Percentiles rank a stretch among this genome's conserved stretches.
Evolutionary conservation across 768 basidiomycete species (phyloP).

Genomic region (Russula emetica): DNA sequence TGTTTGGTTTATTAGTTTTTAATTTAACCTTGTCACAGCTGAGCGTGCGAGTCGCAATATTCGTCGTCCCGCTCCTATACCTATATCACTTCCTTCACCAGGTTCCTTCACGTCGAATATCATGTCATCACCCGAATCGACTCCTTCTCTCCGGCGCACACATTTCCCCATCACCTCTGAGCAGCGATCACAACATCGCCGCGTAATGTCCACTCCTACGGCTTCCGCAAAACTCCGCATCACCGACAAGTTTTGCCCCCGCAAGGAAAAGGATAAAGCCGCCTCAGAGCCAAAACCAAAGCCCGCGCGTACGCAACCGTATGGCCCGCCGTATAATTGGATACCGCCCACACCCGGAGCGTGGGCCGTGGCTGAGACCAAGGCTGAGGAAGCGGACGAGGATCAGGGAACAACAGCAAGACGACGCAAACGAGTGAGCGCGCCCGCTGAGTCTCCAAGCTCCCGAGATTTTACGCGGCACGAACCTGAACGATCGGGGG

Average conservation of each 20-base stretch:
- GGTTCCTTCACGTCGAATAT: background rate
- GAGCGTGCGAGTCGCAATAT: background rate
- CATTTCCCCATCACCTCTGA: background rate
- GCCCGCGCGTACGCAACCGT: conserved; percentile 28
- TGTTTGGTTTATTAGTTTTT: background rate
- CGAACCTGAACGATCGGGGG: background rate
- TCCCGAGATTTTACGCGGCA: background rate
- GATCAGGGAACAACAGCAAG: background rate
- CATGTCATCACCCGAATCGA: background rate
- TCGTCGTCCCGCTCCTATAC: conserved; percentile 5
- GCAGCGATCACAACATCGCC: conserved; percentile 1
- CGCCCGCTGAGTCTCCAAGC: background rate
- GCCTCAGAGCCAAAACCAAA: conserved; percentile 12
- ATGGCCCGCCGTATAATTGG: conserved; percentile 27
- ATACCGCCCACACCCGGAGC: conserved; percentile 23
- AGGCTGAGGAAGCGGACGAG: conserved; percentile 1
- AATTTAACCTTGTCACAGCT: conserved; percentile 1
- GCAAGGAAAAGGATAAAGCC: conserved; percentile 13
- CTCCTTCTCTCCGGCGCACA: background rate
- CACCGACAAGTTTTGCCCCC: conserved; percentile 14
- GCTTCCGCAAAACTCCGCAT: conserved; percentile 13
- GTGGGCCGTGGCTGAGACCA: conserved; percentile 25
- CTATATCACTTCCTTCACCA: background rate
- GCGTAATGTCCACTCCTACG: conserved; percentile 7
- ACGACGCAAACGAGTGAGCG: conserved; percentile 15